phyloP scores from a whole-genome alignment of 371 early-diverging fungal species.

The Mucor plumbeus region DNA sequence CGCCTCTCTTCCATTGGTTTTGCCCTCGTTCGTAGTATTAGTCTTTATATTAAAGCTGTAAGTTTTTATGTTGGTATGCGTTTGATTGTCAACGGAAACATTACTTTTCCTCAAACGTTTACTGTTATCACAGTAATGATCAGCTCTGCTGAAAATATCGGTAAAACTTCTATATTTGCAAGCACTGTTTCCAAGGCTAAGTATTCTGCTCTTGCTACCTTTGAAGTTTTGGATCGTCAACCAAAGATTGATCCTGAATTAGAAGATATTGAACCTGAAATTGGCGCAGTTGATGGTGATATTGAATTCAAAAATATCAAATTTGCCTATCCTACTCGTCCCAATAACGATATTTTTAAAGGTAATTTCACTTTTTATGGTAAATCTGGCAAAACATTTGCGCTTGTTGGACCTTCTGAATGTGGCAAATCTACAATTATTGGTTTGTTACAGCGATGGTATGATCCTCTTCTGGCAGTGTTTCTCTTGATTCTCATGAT shows the following conservation, averaged over 20 bases:
- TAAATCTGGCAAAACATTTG: conserved; percentile 77
- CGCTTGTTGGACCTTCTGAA: conserved; percentile 86
- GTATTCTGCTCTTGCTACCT: conserved; percentile 76
- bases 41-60: conserved; percentile 61
- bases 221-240: conserved; percentile 71
- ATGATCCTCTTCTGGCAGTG: conserved; percentile 73
- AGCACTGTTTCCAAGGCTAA: conserved; percentile 76
- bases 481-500: conserved; percentile 67
- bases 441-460: conserved; percentile 85
- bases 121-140: conserved; percentile 70
- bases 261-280: conserved; percentile 55
- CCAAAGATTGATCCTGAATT: conserved; percentile 73
- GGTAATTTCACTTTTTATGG: conserved; percentile 74
- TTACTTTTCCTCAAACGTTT: conserved; percentile 51
- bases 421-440: conserved; percentile 89
- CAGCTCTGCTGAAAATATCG: conserved; percentile 71
- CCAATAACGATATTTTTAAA: conserved; percentile 74
- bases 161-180: conserved; percentile 55
- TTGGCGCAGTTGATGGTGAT: conserved; percentile 50
- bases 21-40: conserved; percentile 62
- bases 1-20: conserved; percentile 60
- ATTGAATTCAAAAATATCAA: conserved; percentile 60
- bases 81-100: conserved; percentile 37
- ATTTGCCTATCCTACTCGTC: conserved; percentile 90
- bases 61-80: conserved; percentile 61